Evolutionary conservation across 805 yeast genomes (phyloP).

Genomic region (Vanderwaltozyma verrucispora): DNA sequence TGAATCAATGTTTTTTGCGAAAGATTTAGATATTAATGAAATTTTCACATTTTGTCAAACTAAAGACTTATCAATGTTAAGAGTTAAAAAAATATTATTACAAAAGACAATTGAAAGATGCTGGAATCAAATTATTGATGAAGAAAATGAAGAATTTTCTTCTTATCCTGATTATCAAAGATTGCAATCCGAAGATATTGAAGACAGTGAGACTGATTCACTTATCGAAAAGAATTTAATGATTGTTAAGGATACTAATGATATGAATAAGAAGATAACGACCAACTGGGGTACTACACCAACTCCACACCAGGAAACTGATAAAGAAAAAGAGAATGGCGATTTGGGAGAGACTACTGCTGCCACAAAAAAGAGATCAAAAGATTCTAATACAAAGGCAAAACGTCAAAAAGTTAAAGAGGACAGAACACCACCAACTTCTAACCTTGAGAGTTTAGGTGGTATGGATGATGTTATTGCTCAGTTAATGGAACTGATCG

Average conservation of each 20-base stretch:
- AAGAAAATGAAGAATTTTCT: conserved; percentile 48
- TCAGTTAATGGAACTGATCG: conserved; percentile 82
- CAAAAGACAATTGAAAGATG: conserved; percentile 56
- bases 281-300: conserved; percentile 46
- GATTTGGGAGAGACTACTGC: conserved; percentile 3
- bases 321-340: conserved; percentile 2
- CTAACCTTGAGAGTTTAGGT: conserved; percentile 66
- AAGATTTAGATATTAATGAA: conserved; percentile 42
- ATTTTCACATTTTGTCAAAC: conserved; percentile 49
- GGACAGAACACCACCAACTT: conserved; percentile 60
- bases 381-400: conserved; percentile 29
- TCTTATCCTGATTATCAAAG: conserved; percentile 14
- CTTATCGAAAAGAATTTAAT: conserved; percentile 39
- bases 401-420: conserved; percentile 36
- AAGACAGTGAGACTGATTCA: conserved; percentile 27
- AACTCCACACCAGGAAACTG: conserved; percentile 8
- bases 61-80: conserved; percentile 53
- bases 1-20: conserved; percentile 44
- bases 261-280: conserved; percentile 68
- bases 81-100: conserved; percentile 57
- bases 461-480: conserved; percentile 82
- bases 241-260: conserved; percentile 56
- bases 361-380: conserved; percentile 40
- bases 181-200: conserved; percentile 21
- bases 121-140: conserved; percentile 43